Percentiles rank a stretch among this genome's conserved stretches.
phyloP scores from a whole-genome alignment of 768 basidiomycete genomes.

The Galerina sulciceps region DNA sequence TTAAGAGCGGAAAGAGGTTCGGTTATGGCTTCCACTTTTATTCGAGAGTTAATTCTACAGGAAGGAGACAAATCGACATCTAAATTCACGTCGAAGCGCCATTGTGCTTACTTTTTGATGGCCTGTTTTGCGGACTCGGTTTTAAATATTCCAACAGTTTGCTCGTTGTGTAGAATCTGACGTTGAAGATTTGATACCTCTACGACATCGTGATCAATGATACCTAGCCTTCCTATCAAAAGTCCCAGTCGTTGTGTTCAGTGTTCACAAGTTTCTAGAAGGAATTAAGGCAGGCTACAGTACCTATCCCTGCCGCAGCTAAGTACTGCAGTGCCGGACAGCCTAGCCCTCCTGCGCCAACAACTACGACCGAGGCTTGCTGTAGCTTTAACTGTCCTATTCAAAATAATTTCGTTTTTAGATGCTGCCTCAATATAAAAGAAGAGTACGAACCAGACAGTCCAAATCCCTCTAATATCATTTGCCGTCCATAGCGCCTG shows the following conservation, averaged over 20 bases:
- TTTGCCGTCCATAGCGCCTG: conserved; percentile 89
- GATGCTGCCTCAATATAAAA: background rate
- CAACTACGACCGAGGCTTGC: conserved; percentile 76
- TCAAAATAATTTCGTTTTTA: background rate
- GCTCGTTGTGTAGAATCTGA: conserved; percentile 84
- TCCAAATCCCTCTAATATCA: conserved; percentile 90
- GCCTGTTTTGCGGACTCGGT: conserved; percentile 77
- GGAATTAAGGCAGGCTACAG: background rate
- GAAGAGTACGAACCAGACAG: conserved; percentile 61
- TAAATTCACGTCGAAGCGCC: background rate
- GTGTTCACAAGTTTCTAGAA: background rate
- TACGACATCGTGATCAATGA: conserved; percentile 86
- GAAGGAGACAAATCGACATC: background rate
- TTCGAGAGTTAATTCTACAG: conserved; percentile 71
- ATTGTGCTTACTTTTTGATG: conserved; percentile 53
- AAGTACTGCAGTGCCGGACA: conserved; percentile 95
- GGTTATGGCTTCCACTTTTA: conserved; percentile 56
- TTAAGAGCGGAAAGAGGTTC: conserved; percentile 65
- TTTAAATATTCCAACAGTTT: conserved; percentile 76
- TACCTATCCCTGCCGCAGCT: conserved; percentile 90
- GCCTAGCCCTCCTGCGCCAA: conserved; percentile 93
- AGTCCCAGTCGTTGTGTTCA: background rate
- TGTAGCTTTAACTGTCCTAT: conserved; percentile 86
- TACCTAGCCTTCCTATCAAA: conserved; percentile 70
- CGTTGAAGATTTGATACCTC: conserved; percentile 88